Evolutionary conservation across 257 asterid species (phyloP).

Genomic region (Nicotiana obtusifolia): DNA sequence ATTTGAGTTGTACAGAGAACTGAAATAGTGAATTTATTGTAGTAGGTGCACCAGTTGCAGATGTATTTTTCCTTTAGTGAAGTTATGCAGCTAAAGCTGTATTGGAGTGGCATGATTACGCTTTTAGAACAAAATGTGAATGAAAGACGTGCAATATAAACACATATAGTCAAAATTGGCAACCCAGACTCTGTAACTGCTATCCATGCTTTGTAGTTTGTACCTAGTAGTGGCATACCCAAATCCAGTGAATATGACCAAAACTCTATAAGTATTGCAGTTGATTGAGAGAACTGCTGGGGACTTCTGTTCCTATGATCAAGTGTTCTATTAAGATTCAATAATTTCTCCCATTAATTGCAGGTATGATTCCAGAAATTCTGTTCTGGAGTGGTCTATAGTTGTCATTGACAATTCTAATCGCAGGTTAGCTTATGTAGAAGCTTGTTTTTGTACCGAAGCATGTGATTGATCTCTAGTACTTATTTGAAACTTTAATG

Average conservation of each 20-base stretch:
- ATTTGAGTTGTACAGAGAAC: background rate
- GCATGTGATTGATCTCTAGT: background rate
- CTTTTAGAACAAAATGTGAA: background rate
- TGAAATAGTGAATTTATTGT: background rate
- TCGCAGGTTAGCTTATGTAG: conserved; percentile 54
- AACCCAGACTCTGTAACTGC: background rate
- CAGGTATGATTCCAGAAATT: conserved; percentile 75
- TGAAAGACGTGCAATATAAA: background rate
- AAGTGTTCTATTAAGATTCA: background rate
- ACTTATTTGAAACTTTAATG: conserved; percentile 12
- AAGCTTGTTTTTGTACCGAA: background rate
- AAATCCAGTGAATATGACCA: background rate
- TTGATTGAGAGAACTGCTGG: background rate
- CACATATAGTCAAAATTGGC: background rate
- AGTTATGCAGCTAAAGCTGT: background rate
- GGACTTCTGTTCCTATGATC: background rate
- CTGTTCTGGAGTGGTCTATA: conserved; percentile 75
- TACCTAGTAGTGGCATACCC: background rate
- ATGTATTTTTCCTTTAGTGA: background rate
- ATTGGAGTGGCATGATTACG: background rate
- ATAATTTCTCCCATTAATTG: conserved; percentile 3
- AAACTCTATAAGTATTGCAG: background rate
- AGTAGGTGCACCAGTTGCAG: background rate
- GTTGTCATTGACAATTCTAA: conserved; percentile 70
- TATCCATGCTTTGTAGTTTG: background rate